These are phyloP conservation scores for Poronia punctata DNA, from an alignment of 495 filamentous ascomycete species.

Conservation along the genomic window DNA sequence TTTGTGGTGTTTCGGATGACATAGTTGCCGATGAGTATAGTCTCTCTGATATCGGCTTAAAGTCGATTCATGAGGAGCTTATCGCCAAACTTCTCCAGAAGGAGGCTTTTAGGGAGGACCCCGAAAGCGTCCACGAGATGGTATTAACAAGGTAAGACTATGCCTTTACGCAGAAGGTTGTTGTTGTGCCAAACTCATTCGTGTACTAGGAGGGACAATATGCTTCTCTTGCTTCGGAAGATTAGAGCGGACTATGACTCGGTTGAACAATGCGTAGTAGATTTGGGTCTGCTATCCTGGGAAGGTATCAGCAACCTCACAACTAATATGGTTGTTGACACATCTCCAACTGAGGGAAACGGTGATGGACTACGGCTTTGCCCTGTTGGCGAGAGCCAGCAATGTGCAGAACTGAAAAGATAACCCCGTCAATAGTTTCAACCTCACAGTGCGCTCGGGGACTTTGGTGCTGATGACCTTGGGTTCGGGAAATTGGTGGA, in stretches of 20 bases:
- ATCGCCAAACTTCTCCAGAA: conserved; percentile 24
- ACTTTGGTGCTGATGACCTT: too few relatives aligned
- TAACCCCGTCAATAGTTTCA: too few relatives aligned
- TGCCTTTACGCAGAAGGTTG: neutral
- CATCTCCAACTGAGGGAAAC: too few relatives aligned
- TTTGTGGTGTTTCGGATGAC: conserved; percentile 39
- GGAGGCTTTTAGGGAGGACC: conserved; percentile 22
- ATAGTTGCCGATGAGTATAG: conserved; percentile 44
- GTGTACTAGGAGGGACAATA: neutral
- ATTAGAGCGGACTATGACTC: neutral
- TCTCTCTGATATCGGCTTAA: conserved; percentile 34
- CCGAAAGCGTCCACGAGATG: neutral
- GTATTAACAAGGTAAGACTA: neutral
- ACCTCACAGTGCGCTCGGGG: too few relatives aligned
- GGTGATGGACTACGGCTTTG: too few relatives aligned
- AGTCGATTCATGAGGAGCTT: conserved; percentile 17
- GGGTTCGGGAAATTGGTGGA: too few relatives aligned
- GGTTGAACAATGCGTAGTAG: neutral
- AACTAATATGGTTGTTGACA: neutral
- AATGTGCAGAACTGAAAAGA: too few relatives aligned
- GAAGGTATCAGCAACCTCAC: neutral
- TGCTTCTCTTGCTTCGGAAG: neutral
- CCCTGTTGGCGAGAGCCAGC: too few relatives aligned
- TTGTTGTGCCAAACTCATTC: neutral
- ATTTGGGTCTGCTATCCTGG: neutral